Evolutionary conservation across 768 basidiomycete genomes (phyloP), one percentile per base, ranked within the genome.

Genomic region (Lyophyllum shimeji): DNA sequence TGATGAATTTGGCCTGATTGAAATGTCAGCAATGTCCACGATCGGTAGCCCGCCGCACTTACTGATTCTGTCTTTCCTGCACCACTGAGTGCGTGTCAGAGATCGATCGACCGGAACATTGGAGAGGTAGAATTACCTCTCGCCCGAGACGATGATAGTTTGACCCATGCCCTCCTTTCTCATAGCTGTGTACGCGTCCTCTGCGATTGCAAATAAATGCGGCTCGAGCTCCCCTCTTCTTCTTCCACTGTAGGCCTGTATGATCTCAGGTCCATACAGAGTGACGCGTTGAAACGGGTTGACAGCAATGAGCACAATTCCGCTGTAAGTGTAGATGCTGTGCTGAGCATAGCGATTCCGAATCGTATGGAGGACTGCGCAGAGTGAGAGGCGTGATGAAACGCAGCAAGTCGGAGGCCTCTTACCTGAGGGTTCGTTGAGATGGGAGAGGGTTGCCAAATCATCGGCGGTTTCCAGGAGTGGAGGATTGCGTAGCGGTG

Each of bases 61-160:
- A 92, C 96, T 50, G 94, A 96, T 74, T 98, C 97, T 0, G 97
- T 99, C 80, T 99, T 99, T 53, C 97, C 97, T 52, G 97, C 97
- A 74, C 97, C 97, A 82, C 95, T 97, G 53, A n/a, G 64, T 15
- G 53, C 20, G 43, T 27, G 50, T 71, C 56, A 45, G 55, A 46
- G 66, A 34, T 66, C 61, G 34, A 24, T 50, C 25, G 55, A 52
- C 50, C 45, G 45, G 31, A 53, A 40, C 17, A 59, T 44, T 33
- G 27, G 11, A 52, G 53, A 24, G 43, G 52, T 51, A 18, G 47
- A 72, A 80, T 60, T 65, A 95, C 93, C 92, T 95, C 76, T 99
- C 97, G 63, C 97, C 97, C 31, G 91, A 94, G 57, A 99, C 97
- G 61, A 99, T 97, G 67, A 99, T 98, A 4, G 97, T 99, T 74